These are phyloP conservation scores for Amanita muscaria DNA, from an alignment of 768 basidiomycete species.

Conservation along the genomic window DNA sequence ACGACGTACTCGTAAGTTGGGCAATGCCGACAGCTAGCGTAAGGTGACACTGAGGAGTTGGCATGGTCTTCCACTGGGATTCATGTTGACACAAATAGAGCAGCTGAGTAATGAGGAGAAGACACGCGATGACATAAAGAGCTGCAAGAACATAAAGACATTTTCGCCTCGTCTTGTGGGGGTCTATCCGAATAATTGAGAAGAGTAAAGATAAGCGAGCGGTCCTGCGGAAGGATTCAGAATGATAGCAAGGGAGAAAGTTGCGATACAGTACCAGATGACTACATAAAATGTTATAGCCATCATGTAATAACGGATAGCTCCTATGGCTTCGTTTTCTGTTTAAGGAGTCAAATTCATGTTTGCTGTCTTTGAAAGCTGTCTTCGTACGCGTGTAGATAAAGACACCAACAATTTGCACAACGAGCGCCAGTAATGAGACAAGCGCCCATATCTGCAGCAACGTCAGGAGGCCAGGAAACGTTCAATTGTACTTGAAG, in stretches of 20 bases:
- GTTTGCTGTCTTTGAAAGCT: not conserved
- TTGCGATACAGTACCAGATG: constrained; percentile 23
- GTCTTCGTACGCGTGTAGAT: constrained; percentile 17
- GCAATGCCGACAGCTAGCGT: constrained; percentile 38
- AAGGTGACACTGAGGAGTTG: constrained; percentile 33
- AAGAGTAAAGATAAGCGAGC: constrained; percentile 43
- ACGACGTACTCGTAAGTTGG: constrained; percentile 42
- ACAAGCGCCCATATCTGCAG: constrained; percentile 23
- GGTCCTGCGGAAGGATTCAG: constrained; percentile 21
- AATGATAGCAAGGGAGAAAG: not conserved
- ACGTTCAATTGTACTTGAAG: not conserved
- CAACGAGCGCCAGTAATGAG: constrained; percentile 19
- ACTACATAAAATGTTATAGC: constrained; percentile 29
- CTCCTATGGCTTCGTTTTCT: constrained; percentile 8
- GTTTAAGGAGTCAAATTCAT: not conserved
- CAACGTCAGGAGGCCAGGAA: not conserved
- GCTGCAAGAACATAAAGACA: constrained; percentile 23
- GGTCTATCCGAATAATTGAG: constrained; percentile 45
- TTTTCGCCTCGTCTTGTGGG: constrained; percentile 20
- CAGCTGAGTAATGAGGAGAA: constrained; percentile 34
- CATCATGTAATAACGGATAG: constrained; percentile 27
- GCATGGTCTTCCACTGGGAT: constrained; percentile 28
- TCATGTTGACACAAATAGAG: constrained; percentile 36
- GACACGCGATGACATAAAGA: constrained; percentile 20
- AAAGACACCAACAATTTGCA: constrained; percentile 22